Percentiles rank a stretch among this genome's conserved stretches.
phyloP scores from a whole-genome alignment of 208 protist genomes.

The Trichomonas gallinae region DNA sequence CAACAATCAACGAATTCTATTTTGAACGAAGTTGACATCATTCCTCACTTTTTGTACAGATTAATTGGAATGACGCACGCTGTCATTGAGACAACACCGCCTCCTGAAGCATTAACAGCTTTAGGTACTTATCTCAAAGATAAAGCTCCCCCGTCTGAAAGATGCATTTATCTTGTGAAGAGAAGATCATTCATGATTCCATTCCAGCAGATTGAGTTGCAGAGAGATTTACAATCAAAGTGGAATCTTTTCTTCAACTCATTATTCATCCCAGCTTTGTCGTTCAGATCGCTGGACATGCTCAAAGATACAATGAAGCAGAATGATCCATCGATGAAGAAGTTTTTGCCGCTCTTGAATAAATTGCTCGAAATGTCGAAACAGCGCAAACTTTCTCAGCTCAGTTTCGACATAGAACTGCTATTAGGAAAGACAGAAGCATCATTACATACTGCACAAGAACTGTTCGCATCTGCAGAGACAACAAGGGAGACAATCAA shows the following conservation, averaged over 20 bases:
- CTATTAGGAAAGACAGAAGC: not conserved
- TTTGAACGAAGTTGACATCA: not conserved
- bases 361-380: not conserved
- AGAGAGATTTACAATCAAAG: not conserved
- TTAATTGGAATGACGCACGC: not conserved
- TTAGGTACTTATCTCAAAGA: not conserved
- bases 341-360: not conserved
- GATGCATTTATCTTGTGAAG: not conserved
- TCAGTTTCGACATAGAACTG: not conserved
- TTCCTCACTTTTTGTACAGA: not conserved
- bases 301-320: not conserved
- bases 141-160: not conserved
- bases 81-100: not conserved
- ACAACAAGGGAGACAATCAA: not conserved
- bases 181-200: not conserved
- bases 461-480: not conserved
- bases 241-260: not conserved
- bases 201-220: not conserved
- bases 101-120: not conserved
- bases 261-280: not conserved
- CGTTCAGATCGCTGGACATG: not conserved
- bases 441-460: not conserved
- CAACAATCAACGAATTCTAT: not conserved
- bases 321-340: not conserved
- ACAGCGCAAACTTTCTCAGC: not conserved